Base-by-base conservation (phyloP, 345 rosid species). In the Cardamine occulta region DNA sequence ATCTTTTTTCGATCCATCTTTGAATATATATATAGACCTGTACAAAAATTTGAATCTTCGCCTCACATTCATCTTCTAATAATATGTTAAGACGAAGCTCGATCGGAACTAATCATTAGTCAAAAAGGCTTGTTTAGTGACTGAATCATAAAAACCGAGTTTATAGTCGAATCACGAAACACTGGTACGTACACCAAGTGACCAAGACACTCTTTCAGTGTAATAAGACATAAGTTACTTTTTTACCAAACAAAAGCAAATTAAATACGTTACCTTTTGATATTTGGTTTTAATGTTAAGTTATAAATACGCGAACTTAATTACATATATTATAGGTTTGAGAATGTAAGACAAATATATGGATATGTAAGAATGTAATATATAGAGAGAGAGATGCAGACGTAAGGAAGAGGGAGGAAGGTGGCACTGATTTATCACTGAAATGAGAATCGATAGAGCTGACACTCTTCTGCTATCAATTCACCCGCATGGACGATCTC, bases 361-460 rank as follows among this genome's bases (percentile, higher is more conserved):
- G 26, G 42, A 70, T 77, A 70, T 63, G 51, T 28, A 32, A 29
- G 69, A 29, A 26, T 40, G 67, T 67, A 39, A 28, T 40, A 32
- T 35, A 35, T 35, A 8, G 9, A 68, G 5, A 61, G 5, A 61
- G 57, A 76, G 70, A 64, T 26, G 72, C 53, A 18, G 66, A 70
- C 72, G 76, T 60, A 72, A 66, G 75, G 70, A 54, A 45, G 58
- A 54, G 49, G 29, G 24, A 11, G 15, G 60, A 55, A 17, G 72
- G 71, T 74, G 51, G 70, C 71, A 77, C 66, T 54, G 80, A 69
- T 70, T 70, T 70, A 72, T 70, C 80, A 62, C 66, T 63, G 59
- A 63, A 35, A 64, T 54, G 75, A 77, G 63, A 55, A 63, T 44
- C 58, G 66, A 70, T 86, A 73, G 87, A 85, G 82, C 88, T 88